These are phyloP conservation scores for Emericellopsis atlantica DNA, from an alignment of 2,329 filamentous ascomycete species.

Conservation along the genomic window DNA sequence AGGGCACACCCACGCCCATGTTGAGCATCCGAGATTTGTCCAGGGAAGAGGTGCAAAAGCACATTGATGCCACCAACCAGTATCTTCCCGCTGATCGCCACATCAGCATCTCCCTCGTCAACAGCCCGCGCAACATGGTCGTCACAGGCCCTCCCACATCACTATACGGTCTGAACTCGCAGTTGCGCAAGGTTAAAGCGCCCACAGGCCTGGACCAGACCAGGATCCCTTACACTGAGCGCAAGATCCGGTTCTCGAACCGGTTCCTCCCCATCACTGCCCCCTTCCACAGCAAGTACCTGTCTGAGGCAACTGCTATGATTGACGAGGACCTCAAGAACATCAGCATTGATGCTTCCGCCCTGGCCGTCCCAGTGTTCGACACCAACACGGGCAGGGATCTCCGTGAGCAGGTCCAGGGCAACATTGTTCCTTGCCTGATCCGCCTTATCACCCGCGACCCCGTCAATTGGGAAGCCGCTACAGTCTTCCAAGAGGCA, in stretches of 20 bases:
- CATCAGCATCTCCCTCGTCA: conserved; percentile 89
- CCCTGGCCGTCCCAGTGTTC: conserved; percentile 74
- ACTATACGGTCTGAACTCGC: conserved; percentile 88
- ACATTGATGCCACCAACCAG: conserved; percentile 93
- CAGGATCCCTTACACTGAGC: conserved; percentile 84
- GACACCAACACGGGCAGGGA: conserved; percentile 85
- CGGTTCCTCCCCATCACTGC: conserved; percentile 95
- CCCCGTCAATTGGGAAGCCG: conserved; percentile 90
- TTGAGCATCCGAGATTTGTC: conserved; percentile 91
- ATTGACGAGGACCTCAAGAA: conserved; percentile 83
- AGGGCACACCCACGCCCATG: conserved; percentile 96
- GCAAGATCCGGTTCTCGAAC: conserved; percentile 93
- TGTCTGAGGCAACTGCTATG: conserved; percentile 66
- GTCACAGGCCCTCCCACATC: conserved; percentile 94
- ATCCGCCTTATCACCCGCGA: conserved; percentile 91
- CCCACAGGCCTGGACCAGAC: conserved; percentile 96
- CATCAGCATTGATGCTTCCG: conserved; percentile 59
- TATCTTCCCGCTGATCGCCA: conserved; percentile 88
- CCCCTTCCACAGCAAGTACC: conserved; percentile 95
- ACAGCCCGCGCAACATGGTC: conserved; percentile 94
- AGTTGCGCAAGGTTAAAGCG: conserved; percentile 92
- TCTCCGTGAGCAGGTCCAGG: conserved; percentile 54
- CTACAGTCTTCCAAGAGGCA: conserved; percentile 78
- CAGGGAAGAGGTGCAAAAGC: conserved; percentile 78
- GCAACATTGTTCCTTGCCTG: conserved; percentile 75